phyloP scores from a whole-genome alignment of 352 stramenopile species.

The Globisporangium spiculum region DNA sequence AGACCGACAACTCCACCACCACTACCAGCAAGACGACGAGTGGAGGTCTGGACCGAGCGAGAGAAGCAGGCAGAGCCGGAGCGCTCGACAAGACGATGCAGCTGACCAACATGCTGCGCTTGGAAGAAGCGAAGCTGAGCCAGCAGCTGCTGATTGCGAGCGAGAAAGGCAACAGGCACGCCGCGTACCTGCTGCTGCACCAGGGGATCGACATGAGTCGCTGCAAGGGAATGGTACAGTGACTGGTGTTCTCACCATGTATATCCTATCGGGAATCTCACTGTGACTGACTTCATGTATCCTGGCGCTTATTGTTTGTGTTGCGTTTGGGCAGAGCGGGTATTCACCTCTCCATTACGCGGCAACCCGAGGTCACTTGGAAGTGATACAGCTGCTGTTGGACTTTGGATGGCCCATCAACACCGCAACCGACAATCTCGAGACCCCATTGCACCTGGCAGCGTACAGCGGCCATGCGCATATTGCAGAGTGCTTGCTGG shows the following conservation, averaged over 20 bases:
- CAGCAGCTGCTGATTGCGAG: slow-evolving; percentile 67
- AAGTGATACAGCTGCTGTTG: slow-evolving; percentile 61
- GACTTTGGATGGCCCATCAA: slow-evolving; percentile 62
- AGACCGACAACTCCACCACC: neutral
- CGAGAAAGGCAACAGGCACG: slow-evolving; percentile 67
- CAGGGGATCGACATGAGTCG: slow-evolving; percentile 52
- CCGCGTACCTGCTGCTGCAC: slow-evolving; percentile 66
- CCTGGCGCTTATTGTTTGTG: slow-evolving; percentile 3
- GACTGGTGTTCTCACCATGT: neutral
- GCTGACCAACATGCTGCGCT: slow-evolving; percentile 38
- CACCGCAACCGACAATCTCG: slow-evolving; percentile 38
- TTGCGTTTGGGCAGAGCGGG: slow-evolving; percentile 33
- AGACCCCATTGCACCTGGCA: slow-evolving; percentile 73
- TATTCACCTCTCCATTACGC: slow-evolving; percentile 73
- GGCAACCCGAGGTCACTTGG: slow-evolving; percentile 57
- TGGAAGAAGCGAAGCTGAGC: slow-evolving; percentile 38
- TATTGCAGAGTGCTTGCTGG: slow-evolving; percentile 59
- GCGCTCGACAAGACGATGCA: slow-evolving; percentile 26
- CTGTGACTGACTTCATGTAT: neutral
- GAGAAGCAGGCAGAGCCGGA: neutral
- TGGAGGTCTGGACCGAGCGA: neutral
- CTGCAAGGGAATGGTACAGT: slow-evolving; percentile 59
- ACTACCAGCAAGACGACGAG: neutral
- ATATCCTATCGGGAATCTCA: neutral
- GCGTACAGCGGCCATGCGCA: slow-evolving; percentile 53